Evolutionary conservation across 2,329 filamentous ascomycete genomes (phyloP), one percentile per base, ranked within the genome.

Genomic region (Conoideocrella luteorostrata): DNA sequence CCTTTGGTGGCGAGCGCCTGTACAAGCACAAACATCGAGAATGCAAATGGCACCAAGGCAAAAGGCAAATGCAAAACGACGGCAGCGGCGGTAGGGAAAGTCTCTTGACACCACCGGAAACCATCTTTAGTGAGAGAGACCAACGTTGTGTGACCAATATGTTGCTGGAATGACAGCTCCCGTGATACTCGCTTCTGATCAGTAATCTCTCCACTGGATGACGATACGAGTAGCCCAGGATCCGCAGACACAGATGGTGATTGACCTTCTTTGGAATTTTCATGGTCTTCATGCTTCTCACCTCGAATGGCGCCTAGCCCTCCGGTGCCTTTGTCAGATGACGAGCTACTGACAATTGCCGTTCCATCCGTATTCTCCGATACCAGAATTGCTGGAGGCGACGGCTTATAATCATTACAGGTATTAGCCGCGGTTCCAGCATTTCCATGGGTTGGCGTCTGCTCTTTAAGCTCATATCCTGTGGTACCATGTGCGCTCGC

Each of bases 1-100:
- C 84, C 84, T 50, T 84, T 87, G 0, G 80, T 86, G 0, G 85
- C 83, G 2, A 88, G 63, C 0, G 75, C 82, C 55, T 88, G 83
- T 0, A 88, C 84, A 0, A 88, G 72, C 9, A 88, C 72, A 48
- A 88, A 88, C 84, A 88, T 88, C 48, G 75, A 71, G 44, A 88
- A 80, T 0, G 83, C 79, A 53, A 88, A 88, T 0, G 84, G 84
- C 0, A 88, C 70, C 0, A 88, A 71, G 0, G 80, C 73, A 42
- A 84, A 77, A 0, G 84, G 84, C 2, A 88, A 67, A 56, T 86
- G 82, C 0, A 74, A 63, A 5, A 83, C 58, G 0, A 88, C 83
- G 0, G 79, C 77, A 17, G 78, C 77, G 2, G 77, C 76, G 0
- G 83, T 87, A 0, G 84, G 84, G 38, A 88, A 88, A 0, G 82